Conservation (phyloP, 805 yeast species). For the Barnettozyma botsteinii region DNA sequence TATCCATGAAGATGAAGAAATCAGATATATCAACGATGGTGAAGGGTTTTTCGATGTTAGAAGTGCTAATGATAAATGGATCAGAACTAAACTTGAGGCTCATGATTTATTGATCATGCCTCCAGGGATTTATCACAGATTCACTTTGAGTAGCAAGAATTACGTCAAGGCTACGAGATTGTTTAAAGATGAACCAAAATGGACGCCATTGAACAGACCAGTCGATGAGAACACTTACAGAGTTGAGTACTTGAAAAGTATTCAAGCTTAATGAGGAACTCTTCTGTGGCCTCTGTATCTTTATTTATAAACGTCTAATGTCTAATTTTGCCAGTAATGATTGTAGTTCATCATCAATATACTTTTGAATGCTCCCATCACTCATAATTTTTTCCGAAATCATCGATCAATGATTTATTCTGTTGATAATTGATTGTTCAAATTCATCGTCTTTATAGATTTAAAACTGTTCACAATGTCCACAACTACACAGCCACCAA, state of each 20-base stretch:
- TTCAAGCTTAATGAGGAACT: background rate
- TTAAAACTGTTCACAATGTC: too few relatives aligned
- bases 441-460: too few relatives aligned
- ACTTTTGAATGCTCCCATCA: background rate
- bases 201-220: slow-evolving; percentile 82
- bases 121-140: slow-evolving; percentile 91
- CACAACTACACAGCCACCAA: slow-evolving; percentile 1
- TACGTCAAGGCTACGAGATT: slow-evolving; percentile 73
- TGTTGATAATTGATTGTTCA: too few relatives aligned
- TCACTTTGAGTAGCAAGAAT: slow-evolving; percentile 62
- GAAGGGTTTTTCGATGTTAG: slow-evolving; percentile 90
- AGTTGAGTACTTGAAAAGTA: slow-evolving; percentile 35
- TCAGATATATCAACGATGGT: slow-evolving; percentile 83
- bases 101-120: slow-evolving; percentile 74
- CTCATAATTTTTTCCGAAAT: background rate
- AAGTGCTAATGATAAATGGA: slow-evolving; percentile 60
- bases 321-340: background rate
- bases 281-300: background rate
- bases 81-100: slow-evolving; percentile 57
- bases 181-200: slow-evolving; percentile 92
- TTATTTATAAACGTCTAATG: background rate
- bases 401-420: background rate
- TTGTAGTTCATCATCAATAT: too few relatives aligned
- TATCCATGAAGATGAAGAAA: slow-evolving; percentile 95
- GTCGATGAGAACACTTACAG: slow-evolving; percentile 44